These are phyloP conservation scores for Suhomyces anneliseae DNA, from an alignment of 1,139 yeast genomes.

Conservation along the genomic window DNA sequence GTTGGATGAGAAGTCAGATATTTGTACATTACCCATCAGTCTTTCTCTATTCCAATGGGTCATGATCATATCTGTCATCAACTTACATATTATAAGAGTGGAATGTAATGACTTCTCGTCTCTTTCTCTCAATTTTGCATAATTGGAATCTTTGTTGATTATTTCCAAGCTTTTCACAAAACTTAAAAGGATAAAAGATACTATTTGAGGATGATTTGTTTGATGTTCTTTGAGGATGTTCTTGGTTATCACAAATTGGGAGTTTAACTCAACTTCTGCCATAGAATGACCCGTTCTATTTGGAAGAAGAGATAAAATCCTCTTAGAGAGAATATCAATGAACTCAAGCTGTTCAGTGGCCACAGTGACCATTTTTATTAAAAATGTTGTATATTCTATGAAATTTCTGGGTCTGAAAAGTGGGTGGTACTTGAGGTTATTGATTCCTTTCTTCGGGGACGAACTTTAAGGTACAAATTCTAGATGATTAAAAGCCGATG, in stretches of 20 bases:
- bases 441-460: background rate
- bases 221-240: constrained; percentile 28
- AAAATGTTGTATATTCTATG: background rate
- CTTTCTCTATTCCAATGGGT: constrained; percentile 29
- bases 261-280: constrained; percentile 47
- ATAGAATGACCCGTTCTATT: constrained; percentile 39
- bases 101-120: constrained; percentile 37
- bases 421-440: background rate
- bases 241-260: constrained; percentile 38
- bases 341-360: constrained; percentile 14
- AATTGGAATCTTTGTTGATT: constrained; percentile 31
- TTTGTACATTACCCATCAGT: constrained; percentile 6
- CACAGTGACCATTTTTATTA: constrained; percentile 9
- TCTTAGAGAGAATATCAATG: constrained; percentile 18
- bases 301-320: constrained; percentile 40
- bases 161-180: constrained; percentile 26
- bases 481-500: background rate
- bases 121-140: constrained; percentile 28
- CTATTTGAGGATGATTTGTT: constrained; percentile 18
- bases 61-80: constrained; percentile 32
- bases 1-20: constrained; percentile 14
- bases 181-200: constrained; percentile 23
- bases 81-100: constrained; percentile 33
- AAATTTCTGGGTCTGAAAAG: background rate
- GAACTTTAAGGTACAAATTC: background rate